Conservation (phyloP, 2,329 filamentous ascomycete species). For the Dactylonectria macrodidyma region DNA sequence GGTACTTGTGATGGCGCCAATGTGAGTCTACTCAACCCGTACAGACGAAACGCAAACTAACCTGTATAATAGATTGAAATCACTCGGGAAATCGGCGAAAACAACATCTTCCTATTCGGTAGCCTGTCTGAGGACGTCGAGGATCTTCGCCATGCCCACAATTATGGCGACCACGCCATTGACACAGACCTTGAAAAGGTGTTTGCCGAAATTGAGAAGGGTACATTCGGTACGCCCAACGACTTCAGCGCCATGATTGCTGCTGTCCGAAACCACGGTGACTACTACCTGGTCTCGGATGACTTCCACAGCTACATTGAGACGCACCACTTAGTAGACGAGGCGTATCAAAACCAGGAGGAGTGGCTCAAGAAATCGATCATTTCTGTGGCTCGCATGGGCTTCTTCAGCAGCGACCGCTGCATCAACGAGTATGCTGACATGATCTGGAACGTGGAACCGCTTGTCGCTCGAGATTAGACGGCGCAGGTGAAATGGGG, state of each 20-base stretch:
- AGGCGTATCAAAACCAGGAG: constrained; percentile 92
- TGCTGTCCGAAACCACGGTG: constrained; percentile 91
- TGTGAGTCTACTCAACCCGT: constrained; percentile 67
- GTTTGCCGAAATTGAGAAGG: constrained; percentile 85
- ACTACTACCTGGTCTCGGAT: constrained; percentile 98
- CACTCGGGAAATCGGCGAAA: constrained; percentile 94
- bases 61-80: constrained; percentile 81
- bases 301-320: constrained; percentile 97
- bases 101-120: constrained; percentile 99
- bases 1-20: constrained; percentile 98
- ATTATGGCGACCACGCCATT: constrained; percentile 84
- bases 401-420: constrained; percentile 95
- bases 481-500: constrained; percentile 26
- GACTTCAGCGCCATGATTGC: constrained; percentile 88
- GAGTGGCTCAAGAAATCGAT: constrained; percentile 95
- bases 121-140: constrained; percentile 97
- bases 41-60: constrained; percentile 19
- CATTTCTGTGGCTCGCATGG: constrained; percentile 91
- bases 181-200: constrained; percentile 85
- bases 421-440: constrained; percentile 99
- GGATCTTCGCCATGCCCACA: constrained; percentile 91
- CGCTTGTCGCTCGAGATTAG: constrained; percentile 67
- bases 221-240: constrained; percentile 83
- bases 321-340: constrained; percentile 91
- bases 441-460: constrained; percentile 97